A percentile compares a stretch with the other conserved stretches of the same genome.
These are phyloP conservation scores for Talaromyces sp. DNA, from an alignment of 2,329 filamentous ascomycete genomes.

Conservation along the genomic window DNA sequence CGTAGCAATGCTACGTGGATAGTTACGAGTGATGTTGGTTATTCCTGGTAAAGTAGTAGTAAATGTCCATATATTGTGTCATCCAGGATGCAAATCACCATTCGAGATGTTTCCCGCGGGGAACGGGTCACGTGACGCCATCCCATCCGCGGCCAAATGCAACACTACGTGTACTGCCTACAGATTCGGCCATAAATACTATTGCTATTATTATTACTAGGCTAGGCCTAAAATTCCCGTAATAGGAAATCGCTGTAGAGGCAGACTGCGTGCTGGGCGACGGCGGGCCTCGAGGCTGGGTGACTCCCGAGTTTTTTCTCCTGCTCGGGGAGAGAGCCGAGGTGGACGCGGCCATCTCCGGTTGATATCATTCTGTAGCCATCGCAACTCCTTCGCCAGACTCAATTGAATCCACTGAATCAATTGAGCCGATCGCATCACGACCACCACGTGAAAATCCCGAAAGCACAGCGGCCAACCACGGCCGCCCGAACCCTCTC, in stretches of 20 bases:
- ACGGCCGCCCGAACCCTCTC: constrained; percentile 2
- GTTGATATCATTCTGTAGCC: background rate
- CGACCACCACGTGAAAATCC: background rate
- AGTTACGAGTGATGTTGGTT: background rate
- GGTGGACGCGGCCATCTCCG: background rate
- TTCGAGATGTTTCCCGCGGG: background rate
- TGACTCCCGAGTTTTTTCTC: background rate
- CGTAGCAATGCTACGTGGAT: too few relatives aligned
- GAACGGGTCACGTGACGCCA: background rate
- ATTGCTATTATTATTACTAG: too few relatives aligned
- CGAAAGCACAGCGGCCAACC: constrained; percentile 7
- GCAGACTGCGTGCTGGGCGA: background rate
- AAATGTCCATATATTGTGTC: background rate
- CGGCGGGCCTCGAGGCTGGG: background rate
- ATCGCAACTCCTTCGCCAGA: background rate
- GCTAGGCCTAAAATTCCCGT: background rate
- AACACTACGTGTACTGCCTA: background rate
- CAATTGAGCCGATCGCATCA: too few relatives aligned
- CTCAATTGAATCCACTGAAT: background rate
- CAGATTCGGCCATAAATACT: background rate
- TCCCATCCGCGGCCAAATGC: background rate
- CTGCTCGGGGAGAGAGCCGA: background rate
- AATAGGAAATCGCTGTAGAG: background rate
- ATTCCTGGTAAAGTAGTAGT: too few relatives aligned
- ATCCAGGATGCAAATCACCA: background rate